Base-by-base conservation (phyloP, 768 basidiomycete species). In the Tylopilus balloui region DNA sequence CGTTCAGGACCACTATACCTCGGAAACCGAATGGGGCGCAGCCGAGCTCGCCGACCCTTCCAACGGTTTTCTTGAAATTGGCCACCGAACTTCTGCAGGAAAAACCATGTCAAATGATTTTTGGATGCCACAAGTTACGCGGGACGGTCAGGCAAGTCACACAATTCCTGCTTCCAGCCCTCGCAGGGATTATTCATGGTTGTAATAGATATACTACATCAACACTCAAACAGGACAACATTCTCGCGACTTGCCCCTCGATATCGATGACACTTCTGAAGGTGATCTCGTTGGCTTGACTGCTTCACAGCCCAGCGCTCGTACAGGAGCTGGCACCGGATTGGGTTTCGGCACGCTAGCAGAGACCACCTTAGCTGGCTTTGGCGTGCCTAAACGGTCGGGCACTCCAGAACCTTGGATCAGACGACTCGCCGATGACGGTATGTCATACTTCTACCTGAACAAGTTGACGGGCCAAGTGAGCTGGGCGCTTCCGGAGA, bases 61-160 rank as follows among this genome's bases (percentile, higher is more conserved):
- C 45, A 71, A 68, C 48, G 72, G 61, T 13, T 58, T 70, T 44
- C 59, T 66, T 13, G 69, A 68, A 29, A 62, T 66, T 15, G 66
- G 62, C 2, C 62, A 60, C 51, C 45, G 60, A 19, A 51, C 63
- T n/a, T 35, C 56, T 19, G 57, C 52, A 41, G 67, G 67, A 44
- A 63, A 50, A 39, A 67, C 72, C 11, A 70, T 61, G 52, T 77
- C 79, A 10, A 84, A 78, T 58, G 88, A 94, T 58, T 94, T 85
- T 69, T 97, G 94, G 94, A 82, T 93, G 65, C 94, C 94, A 11
- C 80, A 83, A 58, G 80, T 95, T 32, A 87, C 88, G 3, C 69
- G 76, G 37, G 82, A 88, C 58, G 90, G 91, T 43, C 89, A 90
- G 79, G 92, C 88, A 62, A 63, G 82, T 68, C 31, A 19, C 47